Conservation (phyloP, 2,329 filamentous ascomycete genomes). For the Furcasterigmium furcatum region DNA sequence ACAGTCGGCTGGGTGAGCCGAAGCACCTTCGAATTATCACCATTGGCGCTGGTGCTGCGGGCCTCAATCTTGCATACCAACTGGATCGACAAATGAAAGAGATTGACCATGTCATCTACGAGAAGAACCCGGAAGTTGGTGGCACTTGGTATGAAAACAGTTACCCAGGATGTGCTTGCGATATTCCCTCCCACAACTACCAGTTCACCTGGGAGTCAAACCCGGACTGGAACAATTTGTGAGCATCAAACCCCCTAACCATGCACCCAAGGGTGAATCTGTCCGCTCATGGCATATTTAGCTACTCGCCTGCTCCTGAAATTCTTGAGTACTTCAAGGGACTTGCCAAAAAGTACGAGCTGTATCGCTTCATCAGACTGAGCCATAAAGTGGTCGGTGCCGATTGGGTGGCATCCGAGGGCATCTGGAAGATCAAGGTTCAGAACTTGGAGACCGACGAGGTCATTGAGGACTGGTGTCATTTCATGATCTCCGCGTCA, state of each 20-base stretch:
- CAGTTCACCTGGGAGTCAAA: slow-evolving; percentile 60
- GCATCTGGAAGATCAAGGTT: slow-evolving; percentile 37
- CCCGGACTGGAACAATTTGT: slow-evolving; percentile 56
- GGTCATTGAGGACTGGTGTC: slow-evolving; percentile 35
- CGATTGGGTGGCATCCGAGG: slow-evolving; percentile 34
- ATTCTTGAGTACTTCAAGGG: slow-evolving; percentile 54
- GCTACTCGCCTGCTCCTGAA: slow-evolving; percentile 48
- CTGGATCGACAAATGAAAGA: slow-evolving; percentile 34
- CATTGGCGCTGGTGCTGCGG: slow-evolving; percentile 21
- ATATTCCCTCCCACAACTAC: slow-evolving; percentile 57
- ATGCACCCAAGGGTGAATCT: no score
- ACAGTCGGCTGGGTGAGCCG: no score
- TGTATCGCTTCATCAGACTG: slow-evolving; percentile 46
- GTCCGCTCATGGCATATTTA: no score
- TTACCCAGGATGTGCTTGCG: slow-evolving; percentile 56
- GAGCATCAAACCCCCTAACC: no score
- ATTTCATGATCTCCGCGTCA: not conserved
- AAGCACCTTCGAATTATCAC: slow-evolving; percentile 17
- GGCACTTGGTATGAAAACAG: slow-evolving; percentile 57
- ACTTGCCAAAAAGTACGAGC: no score
- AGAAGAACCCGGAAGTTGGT: slow-evolving; percentile 51
- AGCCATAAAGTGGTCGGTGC: slow-evolving; percentile 36
- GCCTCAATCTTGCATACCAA: slow-evolving; percentile 30
- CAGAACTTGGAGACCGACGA: slow-evolving; percentile 30
- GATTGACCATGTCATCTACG: slow-evolving; percentile 46